phyloP scores from a whole-genome alignment of 208 protist genomes.

The Crithidia bombi region DNA sequence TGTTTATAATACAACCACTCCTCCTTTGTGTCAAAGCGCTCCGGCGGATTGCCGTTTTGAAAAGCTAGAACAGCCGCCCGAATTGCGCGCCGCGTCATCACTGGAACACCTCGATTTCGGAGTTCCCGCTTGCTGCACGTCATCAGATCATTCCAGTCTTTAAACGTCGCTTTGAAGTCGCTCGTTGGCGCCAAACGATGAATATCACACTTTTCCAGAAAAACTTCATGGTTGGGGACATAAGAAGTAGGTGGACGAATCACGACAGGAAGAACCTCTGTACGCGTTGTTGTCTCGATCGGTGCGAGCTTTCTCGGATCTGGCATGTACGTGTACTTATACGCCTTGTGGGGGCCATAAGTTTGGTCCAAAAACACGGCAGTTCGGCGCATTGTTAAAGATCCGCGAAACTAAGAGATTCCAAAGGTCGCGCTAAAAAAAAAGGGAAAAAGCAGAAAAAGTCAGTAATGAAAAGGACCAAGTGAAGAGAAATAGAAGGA shows the following conservation, averaged over 20 bases:
- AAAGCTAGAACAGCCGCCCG: slow-evolving; percentile 76
- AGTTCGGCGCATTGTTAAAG: slow-evolving; percentile 27
- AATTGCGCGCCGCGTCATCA: slow-evolving; percentile 76
- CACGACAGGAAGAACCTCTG: slow-evolving; percentile 80
- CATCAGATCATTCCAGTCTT: slow-evolving; percentile 93
- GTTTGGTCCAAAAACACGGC: slow-evolving; percentile 74
- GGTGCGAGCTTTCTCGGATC: slow-evolving; percentile 91
- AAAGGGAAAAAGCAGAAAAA: slow-evolving; percentile 1
- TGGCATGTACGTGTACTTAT: slow-evolving; percentile 93
- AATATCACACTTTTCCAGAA: slow-evolving; percentile 87
- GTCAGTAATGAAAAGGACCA: not conserved
- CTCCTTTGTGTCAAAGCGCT: slow-evolving; percentile 90
- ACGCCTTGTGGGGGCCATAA: slow-evolving; percentile 85
- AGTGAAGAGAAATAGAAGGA: not conserved
- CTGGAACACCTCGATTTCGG: slow-evolving; percentile 75
- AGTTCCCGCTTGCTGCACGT: slow-evolving; percentile 86
- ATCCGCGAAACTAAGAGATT: not conserved
- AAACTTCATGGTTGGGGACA: slow-evolving; percentile 89
- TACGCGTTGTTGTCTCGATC: slow-evolving; percentile 81
- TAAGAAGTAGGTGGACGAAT: slow-evolving; percentile 87
- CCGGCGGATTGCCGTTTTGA: slow-evolving; percentile 87
- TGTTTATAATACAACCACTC: slow-evolving; percentile 93
- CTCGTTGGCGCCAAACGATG: slow-evolving; percentile 82
- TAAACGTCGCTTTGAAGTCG: slow-evolving; percentile 90
- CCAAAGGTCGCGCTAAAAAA: not conserved